Evolutionary conservation across 805 yeast species (phyloP).

Genomic region (Komagataella phaffii): DNA sequence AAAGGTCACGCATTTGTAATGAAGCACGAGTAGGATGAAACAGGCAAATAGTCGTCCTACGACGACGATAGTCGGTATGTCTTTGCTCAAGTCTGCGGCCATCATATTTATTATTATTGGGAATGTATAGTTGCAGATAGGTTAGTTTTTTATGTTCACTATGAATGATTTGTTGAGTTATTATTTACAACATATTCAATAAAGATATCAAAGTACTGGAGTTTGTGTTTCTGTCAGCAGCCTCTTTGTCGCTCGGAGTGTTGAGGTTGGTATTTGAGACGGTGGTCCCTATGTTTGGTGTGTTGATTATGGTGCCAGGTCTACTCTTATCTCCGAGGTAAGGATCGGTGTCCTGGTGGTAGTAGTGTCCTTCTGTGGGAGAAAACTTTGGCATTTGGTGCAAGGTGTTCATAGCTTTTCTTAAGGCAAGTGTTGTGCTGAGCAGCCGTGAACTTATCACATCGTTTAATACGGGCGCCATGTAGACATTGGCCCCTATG

Average conservation of each 20-base stretch:
- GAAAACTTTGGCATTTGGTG: constrained; percentile 38
- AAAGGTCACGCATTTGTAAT: neutral
- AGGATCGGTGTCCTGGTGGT: constrained; percentile 10
- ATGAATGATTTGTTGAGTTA: neutral
- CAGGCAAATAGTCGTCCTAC: neutral
- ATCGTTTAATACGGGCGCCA: constrained; percentile 70
- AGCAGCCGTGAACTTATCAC: constrained; percentile 60
- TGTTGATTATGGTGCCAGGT: neutral
- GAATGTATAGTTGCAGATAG: neutral
- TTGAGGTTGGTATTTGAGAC: neutral
- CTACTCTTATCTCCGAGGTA: neutral
- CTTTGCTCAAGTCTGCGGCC: neutral
- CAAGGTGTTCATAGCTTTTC: constrained; percentile 31
- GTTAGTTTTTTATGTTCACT: neutral
- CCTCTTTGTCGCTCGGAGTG: neutral
- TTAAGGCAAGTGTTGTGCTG: constrained; percentile 29
- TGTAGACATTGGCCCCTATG: constrained; percentile 84
- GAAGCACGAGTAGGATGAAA: neutral
- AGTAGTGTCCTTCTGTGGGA: constrained; percentile 48
- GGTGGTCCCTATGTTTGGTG: neutral
- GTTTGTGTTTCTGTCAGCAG: neutral
- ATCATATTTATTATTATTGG: neutral
- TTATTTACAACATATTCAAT: neutral
- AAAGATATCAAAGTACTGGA: neutral
- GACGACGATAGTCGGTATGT: neutral